phyloP scores from a whole-genome alignment of 2,329 filamentous ascomycete genomes.

The Pyricularia pennisetigena region DNA sequence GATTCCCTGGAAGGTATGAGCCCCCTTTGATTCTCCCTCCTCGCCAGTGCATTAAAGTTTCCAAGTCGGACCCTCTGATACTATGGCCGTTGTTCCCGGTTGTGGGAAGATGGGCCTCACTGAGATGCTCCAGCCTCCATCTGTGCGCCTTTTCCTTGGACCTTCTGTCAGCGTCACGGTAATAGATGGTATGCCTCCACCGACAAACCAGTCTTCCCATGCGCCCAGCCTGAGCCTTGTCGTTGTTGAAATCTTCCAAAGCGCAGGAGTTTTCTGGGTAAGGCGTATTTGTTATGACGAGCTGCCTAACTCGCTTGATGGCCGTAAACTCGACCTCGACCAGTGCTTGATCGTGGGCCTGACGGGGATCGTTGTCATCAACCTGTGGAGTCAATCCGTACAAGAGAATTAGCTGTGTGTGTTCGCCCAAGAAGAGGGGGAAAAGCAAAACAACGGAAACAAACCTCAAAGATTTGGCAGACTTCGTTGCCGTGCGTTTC shows the following conservation, averaged over 20 bases:
- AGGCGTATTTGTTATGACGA: conserved; percentile 45
- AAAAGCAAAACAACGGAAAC: conserved; percentile 1
- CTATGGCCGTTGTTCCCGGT: conserved; percentile 5
- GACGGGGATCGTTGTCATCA: conserved; percentile 22
- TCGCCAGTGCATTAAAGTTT: conserved; percentile 25
- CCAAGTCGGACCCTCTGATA: conserved; percentile 19
- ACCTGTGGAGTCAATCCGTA: conserved; percentile 25
- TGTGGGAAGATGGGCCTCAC: conserved; percentile 17
- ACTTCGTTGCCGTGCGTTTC: conserved; percentile 31
- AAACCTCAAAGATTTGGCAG: conserved; percentile 30
- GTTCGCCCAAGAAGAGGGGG: conserved; percentile 28
- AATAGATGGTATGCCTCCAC: conserved; percentile 31
- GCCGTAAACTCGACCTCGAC: conserved; percentile 28
- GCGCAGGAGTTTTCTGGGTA: conserved; percentile 29
- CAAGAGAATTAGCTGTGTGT: conserved; percentile 21
- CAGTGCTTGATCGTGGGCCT: conserved; percentile 22
- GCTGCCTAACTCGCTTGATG: conserved; percentile 28
- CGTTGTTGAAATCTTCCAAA: conserved; percentile 7
- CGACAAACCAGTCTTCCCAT: conserved; percentile 38
- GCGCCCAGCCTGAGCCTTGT: conserved; percentile 12
- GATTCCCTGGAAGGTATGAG: conserved; percentile 21
- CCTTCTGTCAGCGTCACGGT: conserved; percentile 13
- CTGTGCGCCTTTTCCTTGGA: conserved; percentile 26
- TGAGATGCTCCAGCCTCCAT: conserved; percentile 25
- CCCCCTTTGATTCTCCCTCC: conserved; percentile 28